Base-by-base conservation (phyloP, 345 rosid species). In the Eucalyptus guilfoylei region DNA sequence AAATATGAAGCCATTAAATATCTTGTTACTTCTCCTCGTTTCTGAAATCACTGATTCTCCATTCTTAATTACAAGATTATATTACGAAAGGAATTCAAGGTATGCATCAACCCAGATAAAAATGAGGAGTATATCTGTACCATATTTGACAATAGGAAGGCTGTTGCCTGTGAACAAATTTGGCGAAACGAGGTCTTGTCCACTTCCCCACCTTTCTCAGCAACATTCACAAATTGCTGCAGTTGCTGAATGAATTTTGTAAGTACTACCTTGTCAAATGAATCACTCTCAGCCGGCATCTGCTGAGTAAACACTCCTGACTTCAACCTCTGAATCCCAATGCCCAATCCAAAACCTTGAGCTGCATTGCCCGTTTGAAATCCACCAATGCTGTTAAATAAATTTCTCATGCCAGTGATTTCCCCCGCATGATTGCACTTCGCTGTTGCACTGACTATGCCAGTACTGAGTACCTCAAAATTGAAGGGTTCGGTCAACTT, bases 341-440 rank as follows among this genome's bases (percentile, higher is more conserved):
- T 89, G 55, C 93, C 91, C 44, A 91, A 34, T 55, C 95, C 95
- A 91, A 93, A 89, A 91, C 96, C 96, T 88, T 94, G 69, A 88
- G 96, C 93, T 42, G 93, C 30, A 42, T 91, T 91, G 87, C 94
- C 96, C 88, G 97, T 87, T 91, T 98, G 98, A 92, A 98, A 95
- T 88, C 99, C 99, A 87, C 99, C 99, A 88, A 98, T 95, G 93
- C 98, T 96, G 95, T 92, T 95, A 91, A 96, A 98, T 90, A 98
- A 91, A 92, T 98, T 95, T 93, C 99, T 95, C 99, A 98, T 97
- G 91, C 99, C 99, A 90, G 99, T 98, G 91, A 98, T 97, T 95
- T 98, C 99, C 91, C 99, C 99, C 76, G 99, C 97, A 92, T 96
- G 96, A 89, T 98, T 98, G 91, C 97, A 95, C 92, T 98, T 97